Base-by-base conservation (phyloP, 23 red algal genomes). In the Chondrus crispus region DNA sequence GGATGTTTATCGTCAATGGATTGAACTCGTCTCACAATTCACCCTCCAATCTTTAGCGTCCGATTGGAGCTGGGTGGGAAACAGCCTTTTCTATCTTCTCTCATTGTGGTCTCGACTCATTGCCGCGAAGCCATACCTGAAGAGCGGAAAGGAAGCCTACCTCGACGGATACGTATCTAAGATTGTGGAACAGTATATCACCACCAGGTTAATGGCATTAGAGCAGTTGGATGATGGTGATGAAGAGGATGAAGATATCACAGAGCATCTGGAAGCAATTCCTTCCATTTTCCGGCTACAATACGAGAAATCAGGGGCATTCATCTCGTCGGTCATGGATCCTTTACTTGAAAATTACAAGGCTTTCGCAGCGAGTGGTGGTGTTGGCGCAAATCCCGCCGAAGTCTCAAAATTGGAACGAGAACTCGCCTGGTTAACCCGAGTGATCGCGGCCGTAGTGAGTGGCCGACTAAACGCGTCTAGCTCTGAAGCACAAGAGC, bases 291-390 rank as follows among this genome's bases (percentile, higher is more conserved):
- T 92, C 73, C 52, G 94, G 60, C 71, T 96, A 88, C 88, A 96
- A 54, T 96, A 96, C 77, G 94, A 96, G 64, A 91, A 96, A 70
- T 87, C 88, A 14, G 86, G 80, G 5, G 39, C 74, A 24, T 96
- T 96, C 74, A 16, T 96, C 19, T 82, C 84, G 16, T 82, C 66
- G 18, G 51, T 96, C 24, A 85, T 91, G 62, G 94, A 96, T 57
- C 94, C 86, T 12, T 80, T 91, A 80, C 80, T 96, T 39, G 94
- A 96, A 36, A 89, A 96, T 41, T 96, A 96, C 80, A 87, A 88
- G 46, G 69, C 92, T 24, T 94, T 94, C 69, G 92, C 92, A 52
- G 72, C 82, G 22, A 87, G 81, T 43, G 88, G 88, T 28, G 80
- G 80, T 16, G 85, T 81, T 9, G 87, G 87, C 12, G 86, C 86